Base-by-base conservation (phyloP, 352 stramenopile species). In the Elongisporangium undulatum region DNA sequence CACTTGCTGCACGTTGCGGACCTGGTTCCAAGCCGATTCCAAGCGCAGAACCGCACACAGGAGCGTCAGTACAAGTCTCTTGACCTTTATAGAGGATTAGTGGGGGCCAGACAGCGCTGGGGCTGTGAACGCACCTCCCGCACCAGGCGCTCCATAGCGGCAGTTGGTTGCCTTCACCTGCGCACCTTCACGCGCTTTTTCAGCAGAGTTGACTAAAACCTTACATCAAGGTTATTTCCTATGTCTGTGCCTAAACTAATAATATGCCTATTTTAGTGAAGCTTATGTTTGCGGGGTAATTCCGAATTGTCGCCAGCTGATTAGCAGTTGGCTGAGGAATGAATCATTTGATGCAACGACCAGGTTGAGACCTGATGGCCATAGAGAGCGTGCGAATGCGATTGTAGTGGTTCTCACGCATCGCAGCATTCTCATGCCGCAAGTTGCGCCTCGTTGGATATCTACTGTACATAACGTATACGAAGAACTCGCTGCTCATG, bases 1-100 rank as follows among this genome's bases (percentile, higher is more conserved):
- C 29, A 81, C 52, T 49, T 72, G 63, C 52, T 81, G 65, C 22
- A 72, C 64, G 55, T 68, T 66, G 58, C 79, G 64, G 56, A 85
- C 57, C 77, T 87, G 50, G 19, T 34, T 55, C 29, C 41, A 54
- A 38, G 13, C 49, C 34, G 13, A 53, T 39, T 26, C 61, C 38
- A 34, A 38, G 29, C 23, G 22, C 55, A 67, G 16, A 59, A 51
- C 55, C 38, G 4, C 39, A 29, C 8, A 24, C 15, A 34, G 13
- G 29, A 49, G 19, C 23, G 20, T 51, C 10, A 29, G 6, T 6
- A 3, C 19, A 12, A 51, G 10, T 20, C 21, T 8, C 4, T 19
- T 15, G 16, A 8, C 23, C 5, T 17, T 6, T 9, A 45, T 15
- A n/a, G 22, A 17, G 10, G 23, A 22, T 19, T 20, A 48, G 20